Evolutionary conservation across 345 rosid species (phyloP).

Genomic region (Pugionium cornutum): DNA sequence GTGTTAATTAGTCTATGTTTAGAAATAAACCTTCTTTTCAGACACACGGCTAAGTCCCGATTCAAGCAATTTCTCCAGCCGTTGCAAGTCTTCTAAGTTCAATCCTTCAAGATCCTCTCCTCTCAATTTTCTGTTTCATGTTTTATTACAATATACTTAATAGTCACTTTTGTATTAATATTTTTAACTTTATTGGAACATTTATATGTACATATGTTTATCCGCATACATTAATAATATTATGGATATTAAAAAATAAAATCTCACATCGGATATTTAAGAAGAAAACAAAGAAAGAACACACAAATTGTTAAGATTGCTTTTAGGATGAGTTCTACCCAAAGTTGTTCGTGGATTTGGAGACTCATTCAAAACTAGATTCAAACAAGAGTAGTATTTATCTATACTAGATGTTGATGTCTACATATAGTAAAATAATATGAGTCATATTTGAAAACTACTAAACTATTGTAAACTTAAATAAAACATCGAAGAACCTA

Average conservation of each 20-base stretch:
- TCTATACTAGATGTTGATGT: not conserved
- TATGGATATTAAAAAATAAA: not conserved
- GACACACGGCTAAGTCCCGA: conserved; percentile 68
- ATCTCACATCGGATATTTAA: not conserved
- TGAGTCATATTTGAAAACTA: not conserved
- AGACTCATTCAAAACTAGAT: not conserved
- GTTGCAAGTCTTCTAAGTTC: conserved; percentile 66
- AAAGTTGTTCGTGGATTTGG: not conserved
- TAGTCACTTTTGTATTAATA: not conserved
- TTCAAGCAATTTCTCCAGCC: conserved; percentile 77
- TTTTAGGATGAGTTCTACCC: not conserved
- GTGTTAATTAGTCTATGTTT: not conserved
- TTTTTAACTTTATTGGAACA: not conserved
- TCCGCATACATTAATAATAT: conserved; percentile 21
- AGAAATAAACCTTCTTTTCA: conserved; percentile 60
- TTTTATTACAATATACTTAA: not conserved
- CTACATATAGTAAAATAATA: not conserved
- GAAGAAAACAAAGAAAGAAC: too few relatives aligned
- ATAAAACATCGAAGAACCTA: not conserved
- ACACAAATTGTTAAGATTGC: not conserved
- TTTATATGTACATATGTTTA: not conserved
- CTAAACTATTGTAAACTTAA: not conserved
- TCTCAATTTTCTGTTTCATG: conserved; percentile 65
- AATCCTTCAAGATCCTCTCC: conserved; percentile 89
- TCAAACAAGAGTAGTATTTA: not conserved